phyloP scores from a whole-genome alignment of 1,284 basidiomycete species.

The Wallemia hederae region DNA sequence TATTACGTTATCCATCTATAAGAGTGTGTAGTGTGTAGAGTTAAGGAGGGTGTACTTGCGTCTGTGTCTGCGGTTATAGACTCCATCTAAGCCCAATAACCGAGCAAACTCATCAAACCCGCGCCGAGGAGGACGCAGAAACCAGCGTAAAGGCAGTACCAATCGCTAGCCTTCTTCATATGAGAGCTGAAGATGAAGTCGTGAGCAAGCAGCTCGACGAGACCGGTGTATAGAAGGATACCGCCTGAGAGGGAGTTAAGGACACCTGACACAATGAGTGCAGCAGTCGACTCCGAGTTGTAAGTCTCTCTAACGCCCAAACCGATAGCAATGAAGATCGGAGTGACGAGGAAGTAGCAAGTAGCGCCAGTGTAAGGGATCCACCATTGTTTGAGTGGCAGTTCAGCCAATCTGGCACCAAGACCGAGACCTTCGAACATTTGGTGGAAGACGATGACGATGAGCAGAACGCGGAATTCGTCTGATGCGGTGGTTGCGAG shows the following conservation, averaged over 20 bases:
- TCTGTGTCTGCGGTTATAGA: background rate
- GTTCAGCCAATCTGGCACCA: constrained; percentile 40
- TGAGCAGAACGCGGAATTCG: constrained; percentile 53
- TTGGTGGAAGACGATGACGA: constrained; percentile 53
- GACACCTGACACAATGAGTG: constrained; percentile 50
- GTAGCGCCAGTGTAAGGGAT: constrained; percentile 34
- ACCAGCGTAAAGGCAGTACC: constrained; percentile 36
- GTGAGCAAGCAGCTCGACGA: constrained; percentile 74
- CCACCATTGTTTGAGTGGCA: constrained; percentile 31
- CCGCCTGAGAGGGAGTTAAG: constrained; percentile 64
- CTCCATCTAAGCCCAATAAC: constrained; percentile 39
- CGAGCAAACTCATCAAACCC: constrained; percentile 55
- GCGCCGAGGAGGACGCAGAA: constrained; percentile 44
- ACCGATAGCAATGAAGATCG: constrained; percentile 24
- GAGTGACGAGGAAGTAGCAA: constrained; percentile 50
- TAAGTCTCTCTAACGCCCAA: constrained; percentile 53
- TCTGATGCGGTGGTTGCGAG: constrained; percentile 31
- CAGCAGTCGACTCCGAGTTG: constrained; percentile 42
- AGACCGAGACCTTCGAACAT: constrained; percentile 74
- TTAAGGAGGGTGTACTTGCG: no score
- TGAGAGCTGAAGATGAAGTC: constrained; percentile 67
- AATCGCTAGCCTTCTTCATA: constrained; percentile 37
- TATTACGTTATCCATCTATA: no score
- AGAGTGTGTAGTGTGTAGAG: no score
- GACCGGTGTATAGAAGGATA: constrained; percentile 65